Conservation (phyloP, 345 rosid genomes). For the Raphanus raphanistrum region DNA sequence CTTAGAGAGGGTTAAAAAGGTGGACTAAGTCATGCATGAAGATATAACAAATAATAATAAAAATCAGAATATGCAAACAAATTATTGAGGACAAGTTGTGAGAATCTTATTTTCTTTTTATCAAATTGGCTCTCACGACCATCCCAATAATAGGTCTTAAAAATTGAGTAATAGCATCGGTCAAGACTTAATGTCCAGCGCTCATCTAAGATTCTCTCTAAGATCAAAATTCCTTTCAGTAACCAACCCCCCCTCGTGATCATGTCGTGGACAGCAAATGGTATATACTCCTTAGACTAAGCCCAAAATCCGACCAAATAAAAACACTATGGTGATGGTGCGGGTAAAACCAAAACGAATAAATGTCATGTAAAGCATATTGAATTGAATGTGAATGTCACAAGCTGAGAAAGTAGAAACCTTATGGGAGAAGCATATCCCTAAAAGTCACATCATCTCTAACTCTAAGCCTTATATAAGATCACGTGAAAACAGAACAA, state of each 20-base stretch:
- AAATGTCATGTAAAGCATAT: not conserved
- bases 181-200: conserved; percentile 23
- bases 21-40: conserved; percentile 34
- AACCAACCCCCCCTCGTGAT: not conserved
- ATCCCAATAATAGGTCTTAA: conserved; percentile 17
- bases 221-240: not conserved
- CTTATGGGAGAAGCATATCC: not conserved
- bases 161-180: conserved; percentile 7
- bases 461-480: not conserved
- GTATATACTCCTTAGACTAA: not conserved
- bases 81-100: conserved; percentile 18
- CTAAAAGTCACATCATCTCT: conserved; percentile 12
- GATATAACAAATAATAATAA: not conserved
- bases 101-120: conserved; percentile 2
- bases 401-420: not conserved
- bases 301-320: not conserved
- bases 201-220: conserved; percentile 25
- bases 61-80: not conserved
- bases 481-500: conserved; percentile 12
- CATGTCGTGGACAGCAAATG: not conserved
- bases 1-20: not conserved
- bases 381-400: not conserved
- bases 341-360: not conserved
- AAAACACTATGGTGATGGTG: too few relatives aligned
- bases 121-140: conserved; percentile 23